Evolutionary conservation across 2,329 filamentous ascomycete genomes (phyloP), one percentile per base, ranked within the genome.

Genomic region (Biscogniauxia marginata): DNA sequence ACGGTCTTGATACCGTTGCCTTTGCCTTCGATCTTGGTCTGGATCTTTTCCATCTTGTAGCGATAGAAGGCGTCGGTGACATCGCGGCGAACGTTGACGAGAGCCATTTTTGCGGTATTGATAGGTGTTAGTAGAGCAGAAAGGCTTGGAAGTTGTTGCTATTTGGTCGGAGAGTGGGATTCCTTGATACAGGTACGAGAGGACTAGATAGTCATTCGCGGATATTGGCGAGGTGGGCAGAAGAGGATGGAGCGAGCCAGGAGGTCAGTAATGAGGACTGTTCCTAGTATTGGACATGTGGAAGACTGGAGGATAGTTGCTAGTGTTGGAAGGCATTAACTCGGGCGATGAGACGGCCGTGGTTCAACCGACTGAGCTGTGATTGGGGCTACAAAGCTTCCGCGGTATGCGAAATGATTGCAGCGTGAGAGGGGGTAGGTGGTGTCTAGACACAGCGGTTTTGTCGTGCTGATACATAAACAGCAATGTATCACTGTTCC

Each of bases 1-100:
- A 99, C 95, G 69, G 84, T 99, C 84, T 99, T 99, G 86, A 99
- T 99, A 73, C 95, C 95, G 81, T 99, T 99, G 67, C 95, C 95
- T 80, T 99, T 99, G 79, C 95, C 95, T 81, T 99, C 95, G 70
- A 99, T 96, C 84, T 99, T 99, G 76, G 95, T 96, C 83, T 96
- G 91, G 74, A 99, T 82, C 70, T 87, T 89, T 82, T 98, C 95
- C 95, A 99, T 99, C 87, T 99, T 99, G 88, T 99, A 99, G 77
- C 95, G 95, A 82, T 99, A 99, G 87, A 97, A 99, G 79, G 89
- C 89, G 81, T 99, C 95, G 83, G 88, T 89, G 81, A 96, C 89
- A 89, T 98, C 93, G 79, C 91, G 91, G 78, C 93, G 93, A 79
- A 98, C 93, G 80, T 99, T 99, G 86, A 99, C 84, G 81, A 91